Conservation (phyloP, 1,139 yeast genomes). For the Yamadazyma diospyri region DNA sequence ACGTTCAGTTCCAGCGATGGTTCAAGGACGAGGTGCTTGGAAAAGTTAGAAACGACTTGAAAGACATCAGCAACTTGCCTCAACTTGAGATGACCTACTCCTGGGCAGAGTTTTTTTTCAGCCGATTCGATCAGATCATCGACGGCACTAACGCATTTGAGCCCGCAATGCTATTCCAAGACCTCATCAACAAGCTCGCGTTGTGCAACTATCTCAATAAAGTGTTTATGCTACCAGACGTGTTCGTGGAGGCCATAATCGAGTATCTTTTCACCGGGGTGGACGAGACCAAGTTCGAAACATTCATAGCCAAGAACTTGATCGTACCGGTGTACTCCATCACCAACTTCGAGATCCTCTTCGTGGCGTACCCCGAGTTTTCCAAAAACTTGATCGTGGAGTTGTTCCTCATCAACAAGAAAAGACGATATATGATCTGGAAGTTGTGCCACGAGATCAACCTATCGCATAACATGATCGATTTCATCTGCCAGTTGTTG, state of each 20-base stretch:
- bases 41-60: neutral
- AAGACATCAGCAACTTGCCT: neutral
- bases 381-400: constrained; percentile 62
- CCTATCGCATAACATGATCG: constrained; percentile 46
- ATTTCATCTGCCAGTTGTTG: constrained; percentile 59
- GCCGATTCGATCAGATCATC: neutral
- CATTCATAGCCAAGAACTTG: constrained; percentile 16
- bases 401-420: constrained; percentile 61
- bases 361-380: constrained; percentile 36
- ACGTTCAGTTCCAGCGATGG: constrained; percentile 21
- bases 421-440: constrained; percentile 63
- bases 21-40: neutral
- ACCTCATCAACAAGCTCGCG: neutral
- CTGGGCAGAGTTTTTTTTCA: neutral
- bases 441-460: constrained; percentile 58
- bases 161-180: neutral
- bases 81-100: neutral
- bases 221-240: neutral
- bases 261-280: constrained; percentile 45
- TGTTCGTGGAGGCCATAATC: constrained; percentile 9
- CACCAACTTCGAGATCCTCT: constrained; percentile 35
- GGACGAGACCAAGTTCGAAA: constrained; percentile 26
- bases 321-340: constrained; percentile 43
- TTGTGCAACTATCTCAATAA: neutral
- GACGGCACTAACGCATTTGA: neutral